Percentiles rank a stretch among this genome's conserved stretches.
These are phyloP conservation scores for Coemansia nantahalensis DNA, from an alignment of 192 early-diverging fungal genomes.

Conservation along the genomic window DNA sequence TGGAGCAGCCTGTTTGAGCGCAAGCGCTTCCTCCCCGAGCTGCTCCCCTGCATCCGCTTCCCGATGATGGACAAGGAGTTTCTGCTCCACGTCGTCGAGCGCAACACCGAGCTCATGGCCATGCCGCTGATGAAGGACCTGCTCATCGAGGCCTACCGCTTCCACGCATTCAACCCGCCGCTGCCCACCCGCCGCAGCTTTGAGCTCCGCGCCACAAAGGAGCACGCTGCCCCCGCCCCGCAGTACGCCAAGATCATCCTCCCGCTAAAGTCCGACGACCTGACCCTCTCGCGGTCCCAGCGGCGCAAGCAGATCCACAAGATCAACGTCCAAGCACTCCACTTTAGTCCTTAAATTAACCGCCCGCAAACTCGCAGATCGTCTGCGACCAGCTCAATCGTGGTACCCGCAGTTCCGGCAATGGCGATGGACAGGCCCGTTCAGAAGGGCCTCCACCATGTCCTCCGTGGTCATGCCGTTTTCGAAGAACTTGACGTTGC, in stretches of 20 bases:
- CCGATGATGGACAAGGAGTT: constrained; percentile 48
- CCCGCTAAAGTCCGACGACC: constrained; percentile 38
- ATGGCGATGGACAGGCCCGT: too few species aligned
- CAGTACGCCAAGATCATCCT: constrained; percentile 48
- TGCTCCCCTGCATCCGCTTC: constrained; percentile 44
- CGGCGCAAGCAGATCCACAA: constrained; percentile 30
- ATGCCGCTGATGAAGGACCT: constrained; percentile 48
- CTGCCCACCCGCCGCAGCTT: constrained; percentile 11
- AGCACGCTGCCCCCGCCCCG: constrained; percentile 13
- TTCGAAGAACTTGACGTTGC: too few species aligned
- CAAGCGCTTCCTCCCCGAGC: constrained; percentile 25
- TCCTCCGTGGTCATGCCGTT: too few species aligned
- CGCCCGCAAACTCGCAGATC: too few species aligned
- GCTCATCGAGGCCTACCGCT: constrained; percentile 53
- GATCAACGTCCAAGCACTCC: constrained; percentile 26
- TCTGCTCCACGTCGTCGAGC: constrained; percentile 43
- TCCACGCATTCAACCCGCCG: constrained; percentile 45
- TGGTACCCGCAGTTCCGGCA: too few species aligned
- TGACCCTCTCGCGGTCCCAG: constrained; percentile 42
- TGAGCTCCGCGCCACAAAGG: constrained; percentile 30
- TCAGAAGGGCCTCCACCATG: too few species aligned
- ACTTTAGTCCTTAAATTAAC: too few species aligned
- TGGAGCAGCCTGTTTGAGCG: constrained; percentile 27
- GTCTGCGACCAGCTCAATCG: too few species aligned
- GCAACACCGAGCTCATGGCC: constrained; percentile 41